These are phyloP conservation scores for Cyathus striatus DNA, from an alignment of 768 basidiomycete genomes.

Conservation along the genomic window DNA sequence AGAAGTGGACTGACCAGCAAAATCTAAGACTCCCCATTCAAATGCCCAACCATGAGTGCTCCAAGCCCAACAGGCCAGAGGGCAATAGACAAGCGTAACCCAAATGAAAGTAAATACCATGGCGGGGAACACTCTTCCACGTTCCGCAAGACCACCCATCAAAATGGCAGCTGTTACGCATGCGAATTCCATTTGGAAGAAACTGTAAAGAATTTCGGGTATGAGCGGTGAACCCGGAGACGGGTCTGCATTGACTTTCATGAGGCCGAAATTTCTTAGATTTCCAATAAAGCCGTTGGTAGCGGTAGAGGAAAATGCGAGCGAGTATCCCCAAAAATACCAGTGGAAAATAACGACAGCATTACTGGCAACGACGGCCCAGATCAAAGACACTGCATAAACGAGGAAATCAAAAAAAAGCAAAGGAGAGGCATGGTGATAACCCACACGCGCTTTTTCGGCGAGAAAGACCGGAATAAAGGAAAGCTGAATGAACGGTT, in stretches of 20 bases:
- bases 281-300: constrained; percentile 78
- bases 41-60: constrained; percentile 78
- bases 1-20: constrained; percentile 55
- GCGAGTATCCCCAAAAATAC: constrained; percentile 67
- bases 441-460: constrained; percentile 55
- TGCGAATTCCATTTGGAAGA: constrained; percentile 86
- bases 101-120: constrained; percentile 81
- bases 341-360: constrained; percentile 77
- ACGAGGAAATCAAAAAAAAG: constrained; percentile 4
- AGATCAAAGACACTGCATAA: constrained; percentile 58
- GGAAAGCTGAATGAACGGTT: constrained; percentile 42
- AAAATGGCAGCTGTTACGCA: constrained; percentile 77
- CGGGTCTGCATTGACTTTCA: constrained; percentile 63
- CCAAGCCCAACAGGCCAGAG: constrained; percentile 86
- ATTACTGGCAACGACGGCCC: constrained; percentile 69
- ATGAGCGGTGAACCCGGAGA: constrained; percentile 79
- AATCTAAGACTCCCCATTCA: constrained; percentile 82
- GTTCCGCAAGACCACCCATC: constrained; percentile 81
- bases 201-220: constrained; percentile 77
- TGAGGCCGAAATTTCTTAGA: constrained; percentile 73
- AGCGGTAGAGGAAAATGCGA: constrained; percentile 77
- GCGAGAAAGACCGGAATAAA: constrained; percentile 69
- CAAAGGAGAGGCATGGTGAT: background rate
- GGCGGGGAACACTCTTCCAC: constrained; percentile 76
- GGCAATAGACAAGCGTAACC: constrained; percentile 86